phyloP scores from a whole-genome alignment of 73 alveolate species.

The Paramecium tetraurelia region DNA sequence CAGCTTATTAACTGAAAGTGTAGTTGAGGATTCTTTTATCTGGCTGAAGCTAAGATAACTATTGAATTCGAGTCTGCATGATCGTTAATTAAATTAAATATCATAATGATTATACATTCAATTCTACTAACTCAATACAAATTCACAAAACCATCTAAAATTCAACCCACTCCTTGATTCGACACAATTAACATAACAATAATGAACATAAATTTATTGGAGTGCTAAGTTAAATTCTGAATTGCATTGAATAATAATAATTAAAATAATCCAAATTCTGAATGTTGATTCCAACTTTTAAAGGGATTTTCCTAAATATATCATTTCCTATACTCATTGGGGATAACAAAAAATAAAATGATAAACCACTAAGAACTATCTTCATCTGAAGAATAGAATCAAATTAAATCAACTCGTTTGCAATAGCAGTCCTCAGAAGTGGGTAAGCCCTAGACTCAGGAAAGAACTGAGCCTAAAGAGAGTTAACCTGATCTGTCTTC shows the following conservation, averaged over 20 bases:
- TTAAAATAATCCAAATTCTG: background rate
- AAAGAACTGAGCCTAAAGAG: background rate
- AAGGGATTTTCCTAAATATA: background rate
- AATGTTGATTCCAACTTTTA: background rate
- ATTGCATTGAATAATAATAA: background rate
- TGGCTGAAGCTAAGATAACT: slow-evolving; percentile 37
- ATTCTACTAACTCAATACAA: background rate
- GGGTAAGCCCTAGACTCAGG: background rate
- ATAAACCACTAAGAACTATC: background rate
- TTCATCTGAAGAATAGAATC: background rate
- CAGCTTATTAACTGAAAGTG: slow-evolving; percentile 36
- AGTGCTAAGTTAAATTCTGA: background rate
- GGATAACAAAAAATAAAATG: background rate
- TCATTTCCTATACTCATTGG: background rate
- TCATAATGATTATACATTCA: background rate
- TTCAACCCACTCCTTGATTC: background rate
- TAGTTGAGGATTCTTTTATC: slow-evolving; percentile 49
- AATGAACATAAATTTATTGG: background rate
- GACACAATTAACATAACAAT: background rate
- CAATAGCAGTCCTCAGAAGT: background rate
- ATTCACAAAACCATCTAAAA: background rate
- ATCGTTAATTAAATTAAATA: slow-evolving; percentile 18
- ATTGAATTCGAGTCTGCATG: slow-evolving; percentile 36
- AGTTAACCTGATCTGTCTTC: background rate
- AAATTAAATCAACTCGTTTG: background rate